phyloP scores from a whole-genome alignment of 352 stramenopile genomes.

The Globisporangium spinosum region DNA sequence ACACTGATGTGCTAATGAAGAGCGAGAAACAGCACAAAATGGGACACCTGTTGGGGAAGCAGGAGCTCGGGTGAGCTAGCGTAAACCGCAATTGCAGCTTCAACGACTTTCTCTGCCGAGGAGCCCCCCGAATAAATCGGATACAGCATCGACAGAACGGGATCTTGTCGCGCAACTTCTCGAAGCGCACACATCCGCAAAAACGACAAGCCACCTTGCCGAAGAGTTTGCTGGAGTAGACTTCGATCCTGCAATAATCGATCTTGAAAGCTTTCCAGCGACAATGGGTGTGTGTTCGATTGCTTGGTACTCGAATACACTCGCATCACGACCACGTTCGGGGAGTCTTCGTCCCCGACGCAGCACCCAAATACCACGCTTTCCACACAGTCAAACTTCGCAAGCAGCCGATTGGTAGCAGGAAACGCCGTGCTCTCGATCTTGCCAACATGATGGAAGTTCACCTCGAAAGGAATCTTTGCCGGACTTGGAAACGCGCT shows the following conservation, averaged over 20 bases:
- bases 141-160: neutral
- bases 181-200: slow-evolving; percentile 20
- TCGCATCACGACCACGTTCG: slow-evolving; percentile 8
- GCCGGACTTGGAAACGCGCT: neutral
- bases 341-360: neutral
- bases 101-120: neutral
- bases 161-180: slow-evolving; percentile 9
- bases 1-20: neutral
- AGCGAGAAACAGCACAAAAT: neutral
- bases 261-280: slow-evolving; percentile 1
- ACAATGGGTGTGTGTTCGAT: neutral
- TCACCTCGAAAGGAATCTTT: slow-evolving; percentile 2
- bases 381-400: neutral
- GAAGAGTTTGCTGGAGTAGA: slow-evolving; percentile 9
- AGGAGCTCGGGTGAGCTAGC: neutral
- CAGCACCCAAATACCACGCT: neutral
- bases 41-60: neutral
- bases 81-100: neutral
- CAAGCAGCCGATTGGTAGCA: neutral
- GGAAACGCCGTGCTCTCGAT: neutral
- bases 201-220: slow-evolving; percentile 16
- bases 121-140: neutral
- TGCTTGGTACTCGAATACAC: neutral
- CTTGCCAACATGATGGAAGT: slow-evolving; percentile 5
- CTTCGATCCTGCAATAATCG: neutral